Evolutionary conservation across 495 filamentous ascomycete genomes (phyloP).

Genomic region (Daldinia bambusicola): DNA sequence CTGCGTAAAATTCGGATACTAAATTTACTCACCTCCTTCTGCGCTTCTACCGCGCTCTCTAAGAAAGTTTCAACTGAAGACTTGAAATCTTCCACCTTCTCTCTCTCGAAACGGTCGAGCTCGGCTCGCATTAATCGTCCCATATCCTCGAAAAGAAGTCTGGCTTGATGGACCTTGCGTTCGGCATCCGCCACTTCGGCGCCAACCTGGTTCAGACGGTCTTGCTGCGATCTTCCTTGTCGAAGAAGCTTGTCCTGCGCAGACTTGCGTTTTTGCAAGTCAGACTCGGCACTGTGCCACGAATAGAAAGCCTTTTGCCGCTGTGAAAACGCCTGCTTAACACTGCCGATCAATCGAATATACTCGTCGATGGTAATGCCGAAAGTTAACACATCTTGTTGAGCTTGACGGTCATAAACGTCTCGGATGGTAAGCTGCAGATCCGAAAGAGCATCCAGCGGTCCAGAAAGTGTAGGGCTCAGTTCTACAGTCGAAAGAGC

Average conservation of each 20-base stretch:
- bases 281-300: slow-evolving; percentile 89
- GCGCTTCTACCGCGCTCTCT: slow-evolving; percentile 94
- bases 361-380: slow-evolving; percentile 99
- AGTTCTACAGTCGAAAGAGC: slow-evolving; percentile 89
- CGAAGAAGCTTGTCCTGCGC: slow-evolving; percentile 91
- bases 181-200: slow-evolving; percentile 95
- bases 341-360: slow-evolving; percentile 90
- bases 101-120: slow-evolving; percentile 91
- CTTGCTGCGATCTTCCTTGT: slow-evolving; percentile 94
- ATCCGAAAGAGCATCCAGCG: slow-evolving; percentile 89
- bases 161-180: slow-evolving; percentile 88
- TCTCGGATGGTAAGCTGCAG: slow-evolving; percentile 93
- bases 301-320: slow-evolving; percentile 94
- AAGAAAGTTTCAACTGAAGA: slow-evolving; percentile 96
- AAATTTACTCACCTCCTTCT: slow-evolving; percentile 84
- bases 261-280: slow-evolving; percentile 84
- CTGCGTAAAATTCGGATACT: slow-evolving; percentile 1
- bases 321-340: slow-evolving; percentile 91
- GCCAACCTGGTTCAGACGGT: slow-evolving; percentile 87
- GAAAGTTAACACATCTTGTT: slow-evolving; percentile 94
- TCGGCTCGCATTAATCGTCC: slow-evolving; percentile 89
- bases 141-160: slow-evolving; percentile 97
- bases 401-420: slow-evolving; percentile 94
- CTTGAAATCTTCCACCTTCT: slow-evolving; percentile 99
- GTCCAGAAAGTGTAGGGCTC: slow-evolving; percentile 84